A percentile compares a stretch with the other conserved stretches of the same genome.
Evolutionary conservation across 192 early-diverging fungal genomes (phyloP).

Genomic region (Gryganskiella cystojenkinii): DNA sequence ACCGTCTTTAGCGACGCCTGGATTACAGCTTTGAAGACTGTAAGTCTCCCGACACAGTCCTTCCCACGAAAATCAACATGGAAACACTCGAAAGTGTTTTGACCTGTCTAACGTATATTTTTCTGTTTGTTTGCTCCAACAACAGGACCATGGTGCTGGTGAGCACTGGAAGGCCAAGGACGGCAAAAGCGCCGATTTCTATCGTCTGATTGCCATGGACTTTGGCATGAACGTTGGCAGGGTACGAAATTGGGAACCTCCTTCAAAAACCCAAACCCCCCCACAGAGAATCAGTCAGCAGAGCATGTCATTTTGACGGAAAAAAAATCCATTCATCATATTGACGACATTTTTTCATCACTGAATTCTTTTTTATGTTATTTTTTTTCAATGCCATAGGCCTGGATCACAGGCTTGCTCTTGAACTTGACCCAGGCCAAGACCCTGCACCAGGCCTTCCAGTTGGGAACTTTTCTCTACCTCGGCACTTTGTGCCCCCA

Average conservation of each 20-base stretch:
- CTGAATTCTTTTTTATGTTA: not conserved
- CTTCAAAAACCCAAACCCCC: no score
- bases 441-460: conserved; percentile 4
- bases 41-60: no score
- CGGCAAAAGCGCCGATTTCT: not conserved
- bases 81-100: no score
- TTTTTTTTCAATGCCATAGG: not conserved
- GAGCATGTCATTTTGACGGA: not conserved
- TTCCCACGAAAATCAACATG: no score
- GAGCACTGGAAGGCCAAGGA: conserved; percentile 9
- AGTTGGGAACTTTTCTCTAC: conserved; percentile 15
- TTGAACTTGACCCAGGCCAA: conserved; percentile 27
- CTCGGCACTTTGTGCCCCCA: not conserved
- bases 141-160: conserved; percentile 6
- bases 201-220: not conserved
- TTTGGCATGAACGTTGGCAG: not conserved
- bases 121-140: not conserved
- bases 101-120: not conserved
- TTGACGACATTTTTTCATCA: not conserved
- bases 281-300: no score
- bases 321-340: not conserved
- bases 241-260: no score
- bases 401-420: conserved; percentile 18
- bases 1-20: conserved; percentile 2
- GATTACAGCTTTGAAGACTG: conserved; percentile 16